Evolutionary conservation across 192 early-diverging fungal genomes (phyloP).

Genomic region (Umbelopsis sp.): DNA sequence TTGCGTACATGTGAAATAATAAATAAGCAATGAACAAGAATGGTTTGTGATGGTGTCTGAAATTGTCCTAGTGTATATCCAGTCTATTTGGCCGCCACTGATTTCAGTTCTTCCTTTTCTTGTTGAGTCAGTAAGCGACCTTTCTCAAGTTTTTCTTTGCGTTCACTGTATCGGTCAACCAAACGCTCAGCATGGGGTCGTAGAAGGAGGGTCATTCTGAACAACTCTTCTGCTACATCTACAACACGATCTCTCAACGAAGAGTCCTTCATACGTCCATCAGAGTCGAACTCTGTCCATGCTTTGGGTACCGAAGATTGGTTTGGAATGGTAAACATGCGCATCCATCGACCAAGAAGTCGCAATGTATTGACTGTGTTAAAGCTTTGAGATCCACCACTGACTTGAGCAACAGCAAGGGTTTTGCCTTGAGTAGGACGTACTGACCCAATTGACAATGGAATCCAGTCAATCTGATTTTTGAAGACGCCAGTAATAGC

Average conservation of each 20-base stretch:
- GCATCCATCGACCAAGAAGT: conserved; percentile 56
- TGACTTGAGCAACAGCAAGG: conserved; percentile 49
- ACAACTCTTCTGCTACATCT: conserved; percentile 55
- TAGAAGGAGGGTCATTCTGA: conserved; percentile 45
- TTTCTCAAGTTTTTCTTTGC: conserved; percentile 46
- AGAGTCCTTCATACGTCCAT: conserved; percentile 47
- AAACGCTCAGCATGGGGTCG: conserved; percentile 43
- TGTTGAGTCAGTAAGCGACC: conserved; percentile 46
- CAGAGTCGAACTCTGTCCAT: conserved; percentile 53
- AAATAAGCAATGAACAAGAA: no score
- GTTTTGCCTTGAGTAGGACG: conserved; percentile 47
- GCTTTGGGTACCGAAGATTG: conserved; percentile 57
- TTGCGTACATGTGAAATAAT: no score
- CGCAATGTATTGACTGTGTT: conserved; percentile 52
- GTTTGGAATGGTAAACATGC: conserved; percentile 57
- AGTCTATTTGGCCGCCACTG: not conserved
- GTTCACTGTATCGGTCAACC: conserved; percentile 48
- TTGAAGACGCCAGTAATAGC: conserved; percentile 55
- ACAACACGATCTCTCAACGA: conserved; percentile 47
- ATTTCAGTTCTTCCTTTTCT: conserved; percentile 33
- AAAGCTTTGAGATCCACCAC: conserved; percentile 54
- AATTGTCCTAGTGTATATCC: not conserved
- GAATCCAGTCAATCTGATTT: conserved; percentile 57
- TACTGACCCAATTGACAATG: conserved; percentile 42
- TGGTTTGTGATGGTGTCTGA: no score